phyloP scores from a whole-genome alignment of 2,329 filamentous ascomycete species.

The Penicillium verrucosum region DNA sequence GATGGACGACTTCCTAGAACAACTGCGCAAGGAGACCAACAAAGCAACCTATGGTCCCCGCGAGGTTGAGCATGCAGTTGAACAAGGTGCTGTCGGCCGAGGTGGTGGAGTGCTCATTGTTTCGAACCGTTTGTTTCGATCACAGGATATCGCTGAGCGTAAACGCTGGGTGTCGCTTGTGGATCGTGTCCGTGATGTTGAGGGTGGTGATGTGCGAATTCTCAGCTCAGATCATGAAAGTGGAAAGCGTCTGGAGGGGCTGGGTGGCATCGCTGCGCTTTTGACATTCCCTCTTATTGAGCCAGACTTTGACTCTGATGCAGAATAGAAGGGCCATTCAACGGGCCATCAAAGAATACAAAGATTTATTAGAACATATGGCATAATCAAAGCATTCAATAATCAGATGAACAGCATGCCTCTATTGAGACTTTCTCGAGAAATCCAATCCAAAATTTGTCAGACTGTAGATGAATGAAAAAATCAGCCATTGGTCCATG shows the following conservation, averaged over 20 bases:
- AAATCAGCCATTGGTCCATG: too few species aligned
- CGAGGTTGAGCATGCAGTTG: constrained; percentile 78
- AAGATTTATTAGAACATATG: not conserved
- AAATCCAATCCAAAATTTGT: not conserved
- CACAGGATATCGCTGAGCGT: constrained; percentile 70
- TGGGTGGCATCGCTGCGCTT: constrained; percentile 86
- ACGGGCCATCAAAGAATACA: not conserved
- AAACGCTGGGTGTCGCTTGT: constrained; percentile 81
- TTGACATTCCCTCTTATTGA: constrained; percentile 84
- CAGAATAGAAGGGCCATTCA: constrained; percentile 29
- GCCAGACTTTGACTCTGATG: constrained; percentile 67
- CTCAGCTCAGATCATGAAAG: constrained; percentile 93
- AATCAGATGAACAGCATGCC: not conserved
- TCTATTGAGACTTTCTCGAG: not conserved
- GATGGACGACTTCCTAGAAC: constrained; percentile 78
- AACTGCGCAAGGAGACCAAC: constrained; percentile 79
- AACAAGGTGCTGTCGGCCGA: constrained; percentile 81
- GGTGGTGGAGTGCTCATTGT: constrained; percentile 83
- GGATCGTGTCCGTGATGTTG: constrained; percentile 74
- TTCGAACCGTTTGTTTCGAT: constrained; percentile 83
- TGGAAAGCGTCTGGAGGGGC: constrained; percentile 74
- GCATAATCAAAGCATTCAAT: not conserved
- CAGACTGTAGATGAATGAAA: not conserved
- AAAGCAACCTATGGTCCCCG: constrained; percentile 84
- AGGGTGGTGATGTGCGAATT: constrained; percentile 84